Conservation (phyloP, 2,329 filamentous ascomycete species). For the Alternaria dauci region DNA sequence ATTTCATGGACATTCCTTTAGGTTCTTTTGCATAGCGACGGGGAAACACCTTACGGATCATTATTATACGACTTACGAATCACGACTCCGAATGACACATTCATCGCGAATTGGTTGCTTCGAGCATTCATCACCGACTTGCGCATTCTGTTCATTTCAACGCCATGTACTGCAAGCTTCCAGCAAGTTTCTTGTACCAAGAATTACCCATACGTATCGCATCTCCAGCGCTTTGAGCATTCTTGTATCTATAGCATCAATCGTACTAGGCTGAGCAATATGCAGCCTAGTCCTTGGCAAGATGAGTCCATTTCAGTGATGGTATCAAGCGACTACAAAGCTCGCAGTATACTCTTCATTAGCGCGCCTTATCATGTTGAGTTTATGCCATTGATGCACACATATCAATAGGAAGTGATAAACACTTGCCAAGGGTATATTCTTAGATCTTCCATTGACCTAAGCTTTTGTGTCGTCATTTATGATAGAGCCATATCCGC, state of each 20-base stretch:
- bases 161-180: not conserved
- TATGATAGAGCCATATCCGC: not conserved
- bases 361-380: too few species aligned
- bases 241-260: not conserved
- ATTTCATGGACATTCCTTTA: not conserved
- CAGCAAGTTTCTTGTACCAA: not conserved
- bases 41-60: not conserved
- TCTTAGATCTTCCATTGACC: not conserved
- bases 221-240: not conserved
- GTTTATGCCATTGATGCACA: too few species aligned
- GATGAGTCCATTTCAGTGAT: too few species aligned
- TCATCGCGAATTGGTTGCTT: not conserved
- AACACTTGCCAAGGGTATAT: not conserved
- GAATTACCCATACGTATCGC: not conserved
- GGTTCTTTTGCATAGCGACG: constrained; percentile 9
- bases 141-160: not conserved
- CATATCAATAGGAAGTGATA: not conserved
- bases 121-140: not conserved
- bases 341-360: too few species aligned
- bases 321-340: too few species aligned
- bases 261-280: not conserved
- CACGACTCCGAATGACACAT: not conserved
- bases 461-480: not conserved
- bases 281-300: not conserved
- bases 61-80: constrained; percentile 7